Percentiles rank a stretch among this genome's conserved stretches.
Conservation (phyloP, 116 monocot genomes). For the Phalaenopsis hybrid region DNA sequence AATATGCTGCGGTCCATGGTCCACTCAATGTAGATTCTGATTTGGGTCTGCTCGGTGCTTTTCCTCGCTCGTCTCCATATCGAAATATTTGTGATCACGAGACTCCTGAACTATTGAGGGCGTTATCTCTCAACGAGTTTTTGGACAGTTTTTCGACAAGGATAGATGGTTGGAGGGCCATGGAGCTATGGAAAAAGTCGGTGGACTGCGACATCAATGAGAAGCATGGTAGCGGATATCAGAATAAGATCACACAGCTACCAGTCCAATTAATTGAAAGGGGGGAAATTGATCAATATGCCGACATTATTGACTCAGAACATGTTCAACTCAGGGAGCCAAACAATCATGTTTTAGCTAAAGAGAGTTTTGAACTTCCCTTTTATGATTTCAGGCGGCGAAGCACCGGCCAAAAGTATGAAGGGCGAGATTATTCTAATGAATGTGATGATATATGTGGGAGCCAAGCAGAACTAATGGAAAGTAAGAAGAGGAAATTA, state of each 20-base stretch:
- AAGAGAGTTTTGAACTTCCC: conserved; percentile 15
- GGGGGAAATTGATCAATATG: background rate
- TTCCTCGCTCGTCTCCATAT: conserved; percentile 37
- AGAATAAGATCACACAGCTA: conserved; percentile 1
- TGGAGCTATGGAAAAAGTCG: background rate
- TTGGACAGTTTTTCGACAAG: conserved; percentile 9
- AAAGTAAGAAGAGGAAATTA: conserved; percentile 30
- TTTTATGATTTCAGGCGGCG: conserved; percentile 33
- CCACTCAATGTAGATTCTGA: conserved; percentile 9
- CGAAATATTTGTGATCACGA: background rate
- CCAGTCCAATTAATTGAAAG: background rate
- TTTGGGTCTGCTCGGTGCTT: conserved; percentile 24
- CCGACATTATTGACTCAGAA: background rate
- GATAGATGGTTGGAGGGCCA: conserved; percentile 12
- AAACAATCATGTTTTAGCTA: background rate
- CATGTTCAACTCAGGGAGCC: background rate
- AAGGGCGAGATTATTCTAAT: background rate
- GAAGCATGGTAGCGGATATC: background rate
- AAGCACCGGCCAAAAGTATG: conserved; percentile 14
- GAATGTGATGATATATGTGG: background rate
- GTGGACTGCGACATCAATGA: background rate
- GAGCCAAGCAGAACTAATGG: too few relatives aligned
- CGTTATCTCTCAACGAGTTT: conserved; percentile 11
- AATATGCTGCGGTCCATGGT: background rate
- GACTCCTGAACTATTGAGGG: background rate